Evolutionary conservation across 2,329 filamentous ascomycete species (phyloP), one percentile per base, ranked within the genome.

Genomic region (Phyllosticta citriasiana): DNA sequence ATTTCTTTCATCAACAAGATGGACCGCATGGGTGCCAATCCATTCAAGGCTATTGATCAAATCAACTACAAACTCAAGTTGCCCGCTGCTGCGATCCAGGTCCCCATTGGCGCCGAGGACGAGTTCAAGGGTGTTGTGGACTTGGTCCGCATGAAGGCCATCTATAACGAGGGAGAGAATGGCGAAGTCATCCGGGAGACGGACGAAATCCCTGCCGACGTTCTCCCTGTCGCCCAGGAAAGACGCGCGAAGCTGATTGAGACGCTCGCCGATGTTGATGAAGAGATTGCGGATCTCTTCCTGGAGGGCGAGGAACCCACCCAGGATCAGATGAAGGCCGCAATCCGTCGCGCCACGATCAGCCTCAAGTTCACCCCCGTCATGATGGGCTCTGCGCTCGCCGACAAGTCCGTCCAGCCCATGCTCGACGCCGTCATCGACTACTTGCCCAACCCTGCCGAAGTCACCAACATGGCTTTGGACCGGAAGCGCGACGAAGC

Each of bases 1-100:
- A 87, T 99, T 74, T 96, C 89, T 60, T 99, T 99, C 71, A 86
- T 99, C 73, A 99, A 99, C 81, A 99, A 99, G 82, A 97, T 99
- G 93, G 94, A 99, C 72, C 88, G 94, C 66, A 97, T 97, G 88
- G 94, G 94, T 63, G 90, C 94, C 66, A 97, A 99, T 73, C 94
- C 94, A 8, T 99, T 92, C 85, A 97, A 96, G 78, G 92, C 91
- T 8, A 86, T 99, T 62, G 93, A 99, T 51, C 92, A 97, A 78
- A 97, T 99, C 81, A 97, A 96, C 79, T 84, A 87, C 69, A 99
- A 99, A 78, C 84, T 99, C 65, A 92, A 92, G 78, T 88, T 97
- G 59, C 87, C 89, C 33, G 94, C 94, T 35, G 94, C 94, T 12
- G 94, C 94, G 19, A 83, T 99, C 53, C 94, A 99, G 77, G 86